Percentiles rank a stretch among this genome's conserved stretches.
Evolutionary conservation across 495 filamentous ascomycete species (phyloP).

Genomic region (Niebla homalea): DNA sequence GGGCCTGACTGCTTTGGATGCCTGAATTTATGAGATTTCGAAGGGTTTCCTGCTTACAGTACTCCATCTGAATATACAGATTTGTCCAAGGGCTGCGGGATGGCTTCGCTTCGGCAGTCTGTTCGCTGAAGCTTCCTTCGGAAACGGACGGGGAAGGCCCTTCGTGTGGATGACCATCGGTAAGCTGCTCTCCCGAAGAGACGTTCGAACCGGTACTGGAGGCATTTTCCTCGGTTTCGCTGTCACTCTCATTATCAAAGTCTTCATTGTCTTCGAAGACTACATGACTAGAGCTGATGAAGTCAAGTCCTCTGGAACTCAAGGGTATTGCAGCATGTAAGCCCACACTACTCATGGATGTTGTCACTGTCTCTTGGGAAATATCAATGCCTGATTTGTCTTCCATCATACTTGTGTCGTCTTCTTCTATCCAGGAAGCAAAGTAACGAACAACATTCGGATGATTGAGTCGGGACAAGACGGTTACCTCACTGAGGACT

Average conservation of each 20-base stretch:
- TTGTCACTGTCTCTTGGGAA: not conserved
- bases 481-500: constrained; percentile 79
- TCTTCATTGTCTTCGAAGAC: constrained; percentile 22
- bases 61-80: constrained; percentile 90
- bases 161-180: not conserved
- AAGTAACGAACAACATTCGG: constrained; percentile 93
- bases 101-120: not conserved
- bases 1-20: constrained; percentile 54
- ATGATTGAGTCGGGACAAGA: constrained; percentile 85
- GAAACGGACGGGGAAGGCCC: not conserved
- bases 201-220: not conserved
- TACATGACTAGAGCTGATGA: constrained; percentile 62
- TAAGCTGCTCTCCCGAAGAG: not conserved
- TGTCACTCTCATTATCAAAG: constrained; percentile 19
- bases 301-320: constrained; percentile 77
- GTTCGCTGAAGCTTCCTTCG: not conserved
- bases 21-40: constrained; percentile 78
- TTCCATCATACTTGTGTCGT: constrained; percentile 43
- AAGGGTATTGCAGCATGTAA: constrained; percentile 43
- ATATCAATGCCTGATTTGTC: constrained; percentile 26
- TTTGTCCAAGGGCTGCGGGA: constrained; percentile 35
- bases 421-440: constrained; percentile 84
- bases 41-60: constrained; percentile 87
- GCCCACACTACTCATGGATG: constrained; percentile 1
- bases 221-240: constrained; percentile 16